Base-by-base conservation (phyloP, 768 basidiomycete genomes). In the Rhodotorula babjevae region DNA sequence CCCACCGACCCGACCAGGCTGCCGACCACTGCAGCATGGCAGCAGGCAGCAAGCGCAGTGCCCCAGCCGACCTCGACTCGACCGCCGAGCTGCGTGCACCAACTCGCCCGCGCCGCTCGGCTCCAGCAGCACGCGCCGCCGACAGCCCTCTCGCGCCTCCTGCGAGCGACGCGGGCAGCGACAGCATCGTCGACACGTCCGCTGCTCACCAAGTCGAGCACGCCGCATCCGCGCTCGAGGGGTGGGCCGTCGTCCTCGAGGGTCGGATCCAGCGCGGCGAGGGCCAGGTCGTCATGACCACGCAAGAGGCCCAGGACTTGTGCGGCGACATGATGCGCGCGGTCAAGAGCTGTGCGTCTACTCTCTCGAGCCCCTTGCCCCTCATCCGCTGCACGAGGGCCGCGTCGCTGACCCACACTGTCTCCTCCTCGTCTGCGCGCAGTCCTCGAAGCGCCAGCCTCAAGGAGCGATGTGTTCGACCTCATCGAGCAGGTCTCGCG, bases 371-470 rank as follows among this genome's bases (percentile, higher is more conserved):
- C 59, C 18, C 9, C 10, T 12, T 23, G 14, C 3, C 19, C 36
- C n/a, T n/a, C n/a, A n/a, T n/a, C n/a, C n/a, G n/a, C n/a, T n/a
- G n/a, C n/a, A n/a, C n/a, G n/a, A n/a, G n/a, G n/a, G n/a, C n/a
- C n/a, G n/a, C n/a, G n/a, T n/a, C n/a, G n/a, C n/a, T n/a, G n/a
- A n/a, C n/a, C n/a, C n/a, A n/a, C n/a, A n/a, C n/a, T n/a, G n/a
- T n/a, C 18, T 12, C 19, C 5, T 23, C 19, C 12, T 49, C 55
- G n/a, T 29, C 56, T 12, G 16, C 57, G 12, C 42, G 5, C 63
- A 69, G 68, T 60, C 27, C 50, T 59, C 29, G 49, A 53, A 14
- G 33, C 14, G 1, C 69, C 69, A 14, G 63, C 63, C 4, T 65
- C 63, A 0, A 52, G 31, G 18, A 29, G 9, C 31, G 69, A 70